Percentiles rank a stretch among this genome's conserved stretches.
phyloP scores from a whole-genome alignment of 1,139 yeast species.

The Yamadazyma triangularis region DNA sequence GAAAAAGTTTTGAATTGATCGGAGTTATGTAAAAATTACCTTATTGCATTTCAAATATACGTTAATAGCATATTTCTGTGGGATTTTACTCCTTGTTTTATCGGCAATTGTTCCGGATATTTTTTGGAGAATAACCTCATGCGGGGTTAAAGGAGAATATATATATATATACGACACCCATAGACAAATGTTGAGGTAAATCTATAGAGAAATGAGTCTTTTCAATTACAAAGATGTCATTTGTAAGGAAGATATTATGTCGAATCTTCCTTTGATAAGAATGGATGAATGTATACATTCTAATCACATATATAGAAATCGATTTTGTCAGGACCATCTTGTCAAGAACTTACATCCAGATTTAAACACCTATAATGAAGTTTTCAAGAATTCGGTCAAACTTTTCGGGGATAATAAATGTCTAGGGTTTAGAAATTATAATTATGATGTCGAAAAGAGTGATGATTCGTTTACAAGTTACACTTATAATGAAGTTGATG shows the following conservation, averaged over 20 bases:
- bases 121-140: no score
- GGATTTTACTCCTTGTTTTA: no score
- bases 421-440: slow-evolving; percentile 23
- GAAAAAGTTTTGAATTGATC: no score
- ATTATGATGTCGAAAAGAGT: slow-evolving; percentile 15
- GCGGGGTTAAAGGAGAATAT: no score
- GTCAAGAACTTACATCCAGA: slow-evolving; percentile 14
- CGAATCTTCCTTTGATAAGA: slow-evolving; percentile 12
- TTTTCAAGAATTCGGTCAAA: slow-evolving; percentile 22
- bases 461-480: not conserved
- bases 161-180: no score
- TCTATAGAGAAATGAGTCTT: slow-evolving; percentile 9
- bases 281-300: slow-evolving; percentile 4
- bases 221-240: slow-evolving; percentile 4
- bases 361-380: slow-evolving; percentile 24
- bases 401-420: slow-evolving; percentile 20
- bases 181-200: no score
- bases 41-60: no score
- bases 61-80: no score
- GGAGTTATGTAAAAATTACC: no score
- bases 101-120: no score
- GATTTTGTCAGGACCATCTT: slow-evolving; percentile 6
- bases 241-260: slow-evolving; percentile 8
- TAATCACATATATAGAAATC: slow-evolving; percentile 10
- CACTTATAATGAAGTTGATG: slow-evolving; percentile 9